Base-by-base conservation (phyloP, 2,329 filamentous ascomycete species). In the Aspergillus sp. region DNA sequence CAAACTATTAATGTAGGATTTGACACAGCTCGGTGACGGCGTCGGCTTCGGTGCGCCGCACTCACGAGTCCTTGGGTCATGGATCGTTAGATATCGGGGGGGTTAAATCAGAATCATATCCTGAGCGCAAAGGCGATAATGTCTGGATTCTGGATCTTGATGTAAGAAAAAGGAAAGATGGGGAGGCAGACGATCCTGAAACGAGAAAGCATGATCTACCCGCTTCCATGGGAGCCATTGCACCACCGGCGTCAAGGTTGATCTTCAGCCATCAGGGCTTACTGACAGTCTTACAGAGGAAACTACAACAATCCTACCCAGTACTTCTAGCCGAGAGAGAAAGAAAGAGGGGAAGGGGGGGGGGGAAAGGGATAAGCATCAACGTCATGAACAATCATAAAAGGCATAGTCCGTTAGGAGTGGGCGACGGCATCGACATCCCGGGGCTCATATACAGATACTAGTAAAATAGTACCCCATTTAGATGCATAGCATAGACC, bases 361-460 rank as follows among this genome's bases (percentile, higher is more conserved):
- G 16, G 14, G 5, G n/a, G 2, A n/a, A 5, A 5, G 5, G 16
- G 6, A n/a, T 29, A 42, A 42, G 7, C 22, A 16, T 39, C 20
- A 58, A 60, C 58, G 58, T 60, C 58, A 60, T 60, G 26, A 55
- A 60, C 47, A 52, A 36, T 50, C 52, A 55, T 47, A 24, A 52
- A 31, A 22, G 47, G 10, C 16, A 49, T 22, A 12, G 32, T 4
- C 12, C 10, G 12, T 24, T 24, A 24, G 4, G 24, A 24, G 24
- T 24, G 24, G 24, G 24, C 24, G 24, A 24, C 32, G 32, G 32
- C 32, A 36, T 36, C 32, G 32, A 29, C 26, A 29, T 7, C 7
- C 26, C 26, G 26, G 7, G 26, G 26, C 26, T 29, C 3, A 9
- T 29, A 29, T 24, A 22, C 22, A 22, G 4, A 22, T 22, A 22